Evolutionary conservation across 2,329 filamentous ascomycete species (phyloP), one percentile per base, ranked within the genome.

Genomic region (Xylariaceae sp.): DNA sequence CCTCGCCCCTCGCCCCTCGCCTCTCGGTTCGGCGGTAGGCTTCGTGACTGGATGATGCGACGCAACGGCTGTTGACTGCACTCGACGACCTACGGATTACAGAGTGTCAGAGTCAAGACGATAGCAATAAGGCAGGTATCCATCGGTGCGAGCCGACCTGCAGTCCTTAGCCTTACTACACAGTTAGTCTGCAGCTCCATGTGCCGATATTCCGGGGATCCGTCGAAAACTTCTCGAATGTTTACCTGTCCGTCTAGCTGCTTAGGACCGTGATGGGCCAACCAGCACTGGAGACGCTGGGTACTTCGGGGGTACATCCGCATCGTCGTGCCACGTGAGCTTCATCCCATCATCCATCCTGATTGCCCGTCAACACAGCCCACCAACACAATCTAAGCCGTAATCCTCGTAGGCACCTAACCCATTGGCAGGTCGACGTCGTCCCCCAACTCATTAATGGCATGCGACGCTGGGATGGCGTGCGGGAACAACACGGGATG

Each of bases 171-270:
- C 42, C 42, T 45, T 45, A 45, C 11, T 45, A 45, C 42, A 45
- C n/a, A 45, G 10, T 49, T 56, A 51, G 55, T 51, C 48, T 13
- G 23, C 47, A 60, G 51, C 47, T 55, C 48, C 42, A 57, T 45
- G 51, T 62, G 61, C 61, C 61, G 61, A n/a, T 61, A 58, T 62
- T 56, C 61, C 61, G 61, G 52, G 49, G 30, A 34, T 56, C 35
- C 17, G 17, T 18, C 17, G 52, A 54, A 47, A 18, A 4, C 37
- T 54, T 51, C 15, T 52, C 13, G 37, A 48, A 23, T 47, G 23
- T 30, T 30, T 30, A 30, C 23, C 23, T 30, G 23, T n/a, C 13
- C 10, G 49, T 51, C 17, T 44, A 51, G 48, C 34, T 51, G 23
- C 50, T 8, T 50, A 34, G 37, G 37, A 13, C 37, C 9, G 9